These are phyloP conservation scores for Zygosaccharomyces lentus DNA, from an alignment of 805 yeast species.

Conservation along the genomic window DNA sequence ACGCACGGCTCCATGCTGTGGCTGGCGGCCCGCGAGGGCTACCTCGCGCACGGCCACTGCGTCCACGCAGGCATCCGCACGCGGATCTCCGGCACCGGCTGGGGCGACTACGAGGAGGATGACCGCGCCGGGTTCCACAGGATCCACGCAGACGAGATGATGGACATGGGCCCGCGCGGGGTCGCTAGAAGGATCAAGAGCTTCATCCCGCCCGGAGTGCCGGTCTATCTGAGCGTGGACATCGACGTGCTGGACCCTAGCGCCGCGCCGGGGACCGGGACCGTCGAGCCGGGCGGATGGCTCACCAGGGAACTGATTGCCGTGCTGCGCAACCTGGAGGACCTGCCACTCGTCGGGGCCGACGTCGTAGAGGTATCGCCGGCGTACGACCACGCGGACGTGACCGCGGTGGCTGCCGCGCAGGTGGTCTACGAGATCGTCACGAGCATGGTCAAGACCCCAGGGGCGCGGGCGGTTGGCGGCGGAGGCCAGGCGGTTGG, in stretches of 20 bases:
- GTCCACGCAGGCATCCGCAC: slow-evolving; percentile 78
- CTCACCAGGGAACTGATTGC: slow-evolving; percentile 59
- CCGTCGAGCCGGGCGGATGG: slow-evolving; percentile 75
- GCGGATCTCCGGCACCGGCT: slow-evolving; percentile 56
- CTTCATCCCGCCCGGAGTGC: slow-evolving; percentile 56
- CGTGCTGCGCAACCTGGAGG: slow-evolving; percentile 55
- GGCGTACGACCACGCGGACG: slow-evolving; percentile 58
- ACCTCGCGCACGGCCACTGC: slow-evolving; percentile 50
- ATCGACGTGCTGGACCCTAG: slow-evolving; percentile 74
- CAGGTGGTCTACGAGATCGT: slow-evolving; percentile 67
- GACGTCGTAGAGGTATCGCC: slow-evolving; percentile 76
- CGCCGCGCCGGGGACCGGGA: slow-evolving; percentile 74
- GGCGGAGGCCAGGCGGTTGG: neutral
- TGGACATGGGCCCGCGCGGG: slow-evolving; percentile 58
- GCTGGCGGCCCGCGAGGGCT: slow-evolving; percentile 70
- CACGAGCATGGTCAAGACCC: slow-evolving; percentile 65
- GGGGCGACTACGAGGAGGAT: slow-evolving; percentile 64
- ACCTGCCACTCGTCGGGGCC: slow-evolving; percentile 62
- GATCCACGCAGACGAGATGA: slow-evolving; percentile 68
- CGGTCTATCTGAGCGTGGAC: slow-evolving; percentile 76
- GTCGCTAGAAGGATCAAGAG: slow-evolving; percentile 51
- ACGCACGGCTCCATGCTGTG: slow-evolving; percentile 87
- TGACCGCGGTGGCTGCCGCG: slow-evolving; percentile 66
- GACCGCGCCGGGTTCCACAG: slow-evolving; percentile 63
- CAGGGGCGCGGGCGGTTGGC: neutral